phyloP scores from a whole-genome alignment of 768 basidiomycete species.

The Pisolithus microcarpus region DNA sequence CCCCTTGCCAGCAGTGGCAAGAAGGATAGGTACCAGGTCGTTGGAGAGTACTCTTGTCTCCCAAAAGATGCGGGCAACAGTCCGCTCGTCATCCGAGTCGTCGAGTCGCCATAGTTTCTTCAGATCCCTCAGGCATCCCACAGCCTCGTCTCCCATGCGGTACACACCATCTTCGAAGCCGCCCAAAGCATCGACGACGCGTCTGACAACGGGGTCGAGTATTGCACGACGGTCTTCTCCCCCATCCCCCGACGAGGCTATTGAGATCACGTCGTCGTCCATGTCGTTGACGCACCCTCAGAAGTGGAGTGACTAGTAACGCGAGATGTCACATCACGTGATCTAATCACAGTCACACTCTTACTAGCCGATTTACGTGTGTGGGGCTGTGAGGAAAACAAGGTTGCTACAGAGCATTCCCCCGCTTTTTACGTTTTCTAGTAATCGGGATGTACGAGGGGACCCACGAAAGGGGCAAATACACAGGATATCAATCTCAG shows the following conservation, averaged over 20 bases:
- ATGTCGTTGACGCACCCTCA: not conserved
- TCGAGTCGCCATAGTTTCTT: constrained; percentile 96
- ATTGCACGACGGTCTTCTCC: constrained; percentile 41
- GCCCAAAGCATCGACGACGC: constrained; percentile 76
- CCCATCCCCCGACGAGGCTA: constrained; percentile 21
- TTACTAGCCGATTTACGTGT: no score
- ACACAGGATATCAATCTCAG: no score
- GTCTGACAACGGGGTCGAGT: constrained; percentile 60
- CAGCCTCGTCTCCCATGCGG: constrained; percentile 73
- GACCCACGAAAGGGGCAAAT: no score
- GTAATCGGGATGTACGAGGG: no score
- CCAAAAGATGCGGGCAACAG: constrained; percentile 89
- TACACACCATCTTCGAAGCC: constrained; percentile 63
- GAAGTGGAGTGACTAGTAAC: constrained; percentile 3
- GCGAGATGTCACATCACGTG: constrained; percentile 26
- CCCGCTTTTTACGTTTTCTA: no score
- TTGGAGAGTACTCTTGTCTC: constrained; percentile 79
- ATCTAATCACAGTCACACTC: constrained; percentile 1
- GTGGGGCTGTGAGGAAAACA: no score
- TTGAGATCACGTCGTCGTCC: constrained; percentile 30
- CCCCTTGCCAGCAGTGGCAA: constrained; percentile 73
- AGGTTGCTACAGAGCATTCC: no score
- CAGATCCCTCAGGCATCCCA: constrained; percentile 84
- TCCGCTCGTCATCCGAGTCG: constrained; percentile 94
- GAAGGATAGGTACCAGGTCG: constrained; percentile 81